Conservation (phyloP, 2,329 filamentous ascomycete species). For the Microsporum canis region DNA sequence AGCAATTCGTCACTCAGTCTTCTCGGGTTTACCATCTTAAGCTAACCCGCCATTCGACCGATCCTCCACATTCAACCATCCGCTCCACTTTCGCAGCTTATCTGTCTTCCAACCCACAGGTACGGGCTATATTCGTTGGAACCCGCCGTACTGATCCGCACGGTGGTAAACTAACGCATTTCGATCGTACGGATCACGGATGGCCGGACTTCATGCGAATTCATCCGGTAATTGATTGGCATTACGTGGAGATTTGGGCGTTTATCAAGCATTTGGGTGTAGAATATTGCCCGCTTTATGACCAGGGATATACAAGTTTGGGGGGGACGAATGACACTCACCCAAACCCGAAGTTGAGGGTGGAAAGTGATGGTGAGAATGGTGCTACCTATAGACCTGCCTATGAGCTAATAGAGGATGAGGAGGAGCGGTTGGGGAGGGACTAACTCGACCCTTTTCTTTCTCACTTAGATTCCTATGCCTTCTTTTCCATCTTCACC, state of each 20-base stretch:
- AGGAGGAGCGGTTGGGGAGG: conserved; percentile 67
- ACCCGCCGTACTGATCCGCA: conserved; percentile 89
- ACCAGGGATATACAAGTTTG: conserved; percentile 81
- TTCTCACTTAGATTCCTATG: not conserved
- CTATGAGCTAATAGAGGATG: conserved; percentile 62
- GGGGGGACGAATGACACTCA: conserved; percentile 81
- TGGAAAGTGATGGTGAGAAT: conserved; percentile 7
- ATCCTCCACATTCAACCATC: conserved; percentile 49
- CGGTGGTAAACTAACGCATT: conserved; percentile 64
- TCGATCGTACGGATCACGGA: conserved; percentile 74
- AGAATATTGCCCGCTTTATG: conserved; percentile 78
- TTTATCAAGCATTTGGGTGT: conserved; percentile 64
- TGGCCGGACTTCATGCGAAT: conserved; percentile 92
- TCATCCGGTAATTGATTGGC: conserved; percentile 96
- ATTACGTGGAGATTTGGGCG: conserved; percentile 88
- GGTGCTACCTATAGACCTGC: conserved; percentile 53
- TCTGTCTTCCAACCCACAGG: conserved; percentile 39
- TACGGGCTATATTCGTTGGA: conserved; percentile 76
- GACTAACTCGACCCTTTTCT: conserved; percentile 33
- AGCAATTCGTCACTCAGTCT: conserved; percentile 64
- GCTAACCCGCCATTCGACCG: conserved; percentile 59
- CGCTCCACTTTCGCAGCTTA: conserved; percentile 70
- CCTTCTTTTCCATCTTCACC: not conserved
- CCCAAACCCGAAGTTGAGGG: conserved; percentile 65
- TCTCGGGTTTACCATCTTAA: conserved; percentile 60